These are phyloP conservation scores for Sabuloglossum arenarium DNA, from an alignment of 495 filamentous ascomycete species.

Conservation along the genomic window DNA sequence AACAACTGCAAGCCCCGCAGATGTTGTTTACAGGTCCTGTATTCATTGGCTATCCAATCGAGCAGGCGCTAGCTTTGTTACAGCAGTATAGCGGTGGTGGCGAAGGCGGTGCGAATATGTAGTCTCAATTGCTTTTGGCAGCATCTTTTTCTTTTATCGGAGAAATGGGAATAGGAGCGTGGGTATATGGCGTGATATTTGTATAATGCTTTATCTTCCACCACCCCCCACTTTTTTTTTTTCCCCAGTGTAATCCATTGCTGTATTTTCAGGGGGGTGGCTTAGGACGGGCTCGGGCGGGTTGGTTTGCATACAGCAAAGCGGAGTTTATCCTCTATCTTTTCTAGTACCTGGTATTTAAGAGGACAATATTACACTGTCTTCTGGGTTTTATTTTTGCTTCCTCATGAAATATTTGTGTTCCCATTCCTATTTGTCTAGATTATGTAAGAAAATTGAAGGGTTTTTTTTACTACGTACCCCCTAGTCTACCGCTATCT, in stretches of 20 bases:
- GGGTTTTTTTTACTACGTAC: neutral
- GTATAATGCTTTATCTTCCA: too few species aligned
- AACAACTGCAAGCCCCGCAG: conserved; percentile 14
- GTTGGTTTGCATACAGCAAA: neutral
- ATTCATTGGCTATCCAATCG: conserved; percentile 70
- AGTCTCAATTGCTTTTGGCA: too few species aligned
- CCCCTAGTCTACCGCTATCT: too few species aligned
- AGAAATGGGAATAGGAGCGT: too few species aligned
- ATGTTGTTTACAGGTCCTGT: conserved; percentile 75
- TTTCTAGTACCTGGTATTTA: neutral
- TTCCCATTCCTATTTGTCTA: neutral
- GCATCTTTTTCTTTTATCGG: neutral
- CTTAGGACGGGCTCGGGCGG: too few species aligned
- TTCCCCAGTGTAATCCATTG: too few species aligned
- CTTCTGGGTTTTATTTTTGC: neutral
- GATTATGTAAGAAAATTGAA: neutral
- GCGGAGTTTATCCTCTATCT: neutral
- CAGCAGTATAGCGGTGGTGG: conserved; percentile 23
- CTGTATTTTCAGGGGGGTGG: too few species aligned
- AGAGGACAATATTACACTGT: neutral
- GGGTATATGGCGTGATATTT: too few species aligned
- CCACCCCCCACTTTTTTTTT: too few species aligned
- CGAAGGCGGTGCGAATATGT: too few species aligned
- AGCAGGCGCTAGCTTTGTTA: conserved; percentile 53
- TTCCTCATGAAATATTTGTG: too few species aligned